phyloP scores from a whole-genome alignment of 2,329 filamentous ascomycete species.

The Epichloe brachyelytri region DNA sequence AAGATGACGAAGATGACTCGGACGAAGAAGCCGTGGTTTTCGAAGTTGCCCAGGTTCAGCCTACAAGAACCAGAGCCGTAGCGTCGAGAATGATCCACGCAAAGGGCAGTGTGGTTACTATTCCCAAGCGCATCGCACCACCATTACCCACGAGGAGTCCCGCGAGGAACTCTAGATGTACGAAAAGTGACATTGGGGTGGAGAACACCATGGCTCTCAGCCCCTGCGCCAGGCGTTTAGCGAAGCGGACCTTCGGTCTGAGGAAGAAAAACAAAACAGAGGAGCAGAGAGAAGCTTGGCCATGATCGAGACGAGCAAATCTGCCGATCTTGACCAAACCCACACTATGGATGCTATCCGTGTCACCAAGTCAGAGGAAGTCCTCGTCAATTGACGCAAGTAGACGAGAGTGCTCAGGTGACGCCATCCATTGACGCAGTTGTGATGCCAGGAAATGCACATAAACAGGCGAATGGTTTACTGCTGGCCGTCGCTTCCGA shows the following conservation, averaged over 20 bases:
- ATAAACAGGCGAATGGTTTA: not conserved
- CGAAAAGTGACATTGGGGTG: slow-evolving; percentile 44
- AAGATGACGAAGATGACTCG: slow-evolving; percentile 34
- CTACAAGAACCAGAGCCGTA: slow-evolving; percentile 41
- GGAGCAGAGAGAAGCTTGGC: not conserved
- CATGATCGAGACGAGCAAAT: not conserved
- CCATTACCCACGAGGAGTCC: slow-evolving; percentile 68
- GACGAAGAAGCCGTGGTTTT: slow-evolving; percentile 53
- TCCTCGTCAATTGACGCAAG: not conserved
- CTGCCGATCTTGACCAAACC: not conserved
- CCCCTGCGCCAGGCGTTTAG: slow-evolving; percentile 35
- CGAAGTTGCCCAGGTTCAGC: slow-evolving; percentile 48
- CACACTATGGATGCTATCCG: not conserved
- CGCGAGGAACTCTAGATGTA: slow-evolving; percentile 42
- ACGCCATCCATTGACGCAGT: slow-evolving; percentile 1
- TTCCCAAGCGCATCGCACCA: slow-evolving; percentile 67
- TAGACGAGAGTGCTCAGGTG: not conserved
- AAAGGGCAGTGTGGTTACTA: slow-evolving; percentile 70
- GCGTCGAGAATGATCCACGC: slow-evolving; percentile 55
- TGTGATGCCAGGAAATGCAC: not conserved
- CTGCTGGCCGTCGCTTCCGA: not conserved
- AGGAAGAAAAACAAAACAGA: slow-evolving; percentile 10
- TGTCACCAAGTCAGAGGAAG: not conserved
- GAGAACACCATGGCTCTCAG: slow-evolving; percentile 40
- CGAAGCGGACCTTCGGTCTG: slow-evolving; percentile 17